Conservation (phyloP, 2,329 filamentous ascomycete genomes). For the Mycosphaerelloides madeirae region DNA sequence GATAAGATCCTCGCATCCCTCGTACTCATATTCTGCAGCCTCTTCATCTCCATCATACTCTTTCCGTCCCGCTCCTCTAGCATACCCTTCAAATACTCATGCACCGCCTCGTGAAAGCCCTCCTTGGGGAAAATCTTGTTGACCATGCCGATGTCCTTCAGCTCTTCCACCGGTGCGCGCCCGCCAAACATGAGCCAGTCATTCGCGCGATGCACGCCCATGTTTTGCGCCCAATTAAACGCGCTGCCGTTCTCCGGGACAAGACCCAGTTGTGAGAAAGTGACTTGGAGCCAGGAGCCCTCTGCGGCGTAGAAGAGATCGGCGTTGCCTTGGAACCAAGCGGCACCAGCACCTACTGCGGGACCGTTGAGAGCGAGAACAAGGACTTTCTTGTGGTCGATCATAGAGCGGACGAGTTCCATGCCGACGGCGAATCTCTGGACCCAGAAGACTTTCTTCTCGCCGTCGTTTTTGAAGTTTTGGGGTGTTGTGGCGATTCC, state of each 20-base stretch:
- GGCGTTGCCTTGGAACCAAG: slow-evolving; percentile 26
- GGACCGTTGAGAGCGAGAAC: slow-evolving; percentile 27
- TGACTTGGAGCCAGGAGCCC: slow-evolving; percentile 26
- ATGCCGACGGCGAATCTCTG: slow-evolving; percentile 20
- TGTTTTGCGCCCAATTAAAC: slow-evolving; percentile 22
- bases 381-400: slow-evolving; percentile 28
- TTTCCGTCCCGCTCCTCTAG: slow-evolving; percentile 23
- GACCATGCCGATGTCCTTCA: slow-evolving; percentile 25
- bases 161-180: slow-evolving; percentile 22
- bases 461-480: slow-evolving; percentile 24
- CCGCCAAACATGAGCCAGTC: slow-evolving; percentile 27
- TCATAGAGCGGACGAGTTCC: slow-evolving; percentile 25
- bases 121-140: slow-evolving; percentile 26
- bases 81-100: slow-evolving; percentile 22
- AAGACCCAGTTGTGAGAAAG: slow-evolving; percentile 25
- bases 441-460: slow-evolving; percentile 25
- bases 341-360: slow-evolving; percentile 25
- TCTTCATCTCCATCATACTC: slow-evolving; percentile 28
- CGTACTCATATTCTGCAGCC: slow-evolving; percentile 20
- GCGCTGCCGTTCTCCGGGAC: slow-evolving; percentile 25
- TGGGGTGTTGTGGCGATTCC: slow-evolving; percentile 12
- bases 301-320: slow-evolving; percentile 28
- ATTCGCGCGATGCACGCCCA: slow-evolving; percentile 26
- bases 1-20: slow-evolving; percentile 22
- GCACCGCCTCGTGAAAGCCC: slow-evolving; percentile 23